These are phyloP conservation scores for Rubia yunnanensis DNA, from an alignment of 257 asterid genomes.

Conservation along the genomic window DNA sequence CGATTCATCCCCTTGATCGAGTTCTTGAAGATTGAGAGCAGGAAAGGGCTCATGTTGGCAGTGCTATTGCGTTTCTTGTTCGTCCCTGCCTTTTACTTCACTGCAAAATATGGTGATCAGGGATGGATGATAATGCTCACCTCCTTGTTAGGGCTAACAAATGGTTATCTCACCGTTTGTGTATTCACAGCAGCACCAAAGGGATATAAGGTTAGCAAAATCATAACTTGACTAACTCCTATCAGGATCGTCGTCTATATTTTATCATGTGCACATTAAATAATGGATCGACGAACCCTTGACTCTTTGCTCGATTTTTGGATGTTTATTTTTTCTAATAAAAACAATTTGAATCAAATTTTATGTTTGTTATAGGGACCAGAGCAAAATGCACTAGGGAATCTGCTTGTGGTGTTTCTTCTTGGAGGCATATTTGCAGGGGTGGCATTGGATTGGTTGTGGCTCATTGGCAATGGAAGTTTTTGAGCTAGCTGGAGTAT, in stretches of 20 bases:
- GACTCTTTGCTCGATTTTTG: background rate
- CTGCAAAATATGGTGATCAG: conserved; percentile 73
- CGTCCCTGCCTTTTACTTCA: conserved; percentile 72
- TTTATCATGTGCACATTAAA: too few relatives aligned
- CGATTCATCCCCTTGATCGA: conserved; percentile 59
- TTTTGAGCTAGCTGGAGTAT: conserved; percentile 18
- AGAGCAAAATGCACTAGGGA: conserved; percentile 88
- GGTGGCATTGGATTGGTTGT: conserved; percentile 70
- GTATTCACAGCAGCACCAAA: conserved; percentile 64
- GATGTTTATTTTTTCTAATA: background rate
- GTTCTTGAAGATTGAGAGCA: conserved; percentile 35
- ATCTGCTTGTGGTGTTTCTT: conserved; percentile 59
- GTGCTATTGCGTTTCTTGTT: conserved; percentile 46
- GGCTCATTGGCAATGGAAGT: conserved; percentile 56
- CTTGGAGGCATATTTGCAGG: conserved; percentile 63
- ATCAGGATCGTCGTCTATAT: too few relatives aligned
- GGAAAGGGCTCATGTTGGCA: conserved; percentile 53
- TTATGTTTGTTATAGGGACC: conserved; percentile 57
- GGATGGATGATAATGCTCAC: conserved; percentile 74
- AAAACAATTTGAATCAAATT: background rate
- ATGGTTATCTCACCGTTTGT: conserved; percentile 77
- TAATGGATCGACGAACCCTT: too few relatives aligned
- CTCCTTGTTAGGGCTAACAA: conserved; percentile 64
- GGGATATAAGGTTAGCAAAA: conserved; percentile 61
- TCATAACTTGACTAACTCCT: too few relatives aligned